Evolutionary conservation across 768 basidiomycete species (phyloP), one percentile per base, ranked within the genome.

Genomic region (Lepiota brunneoincarnata): DNA sequence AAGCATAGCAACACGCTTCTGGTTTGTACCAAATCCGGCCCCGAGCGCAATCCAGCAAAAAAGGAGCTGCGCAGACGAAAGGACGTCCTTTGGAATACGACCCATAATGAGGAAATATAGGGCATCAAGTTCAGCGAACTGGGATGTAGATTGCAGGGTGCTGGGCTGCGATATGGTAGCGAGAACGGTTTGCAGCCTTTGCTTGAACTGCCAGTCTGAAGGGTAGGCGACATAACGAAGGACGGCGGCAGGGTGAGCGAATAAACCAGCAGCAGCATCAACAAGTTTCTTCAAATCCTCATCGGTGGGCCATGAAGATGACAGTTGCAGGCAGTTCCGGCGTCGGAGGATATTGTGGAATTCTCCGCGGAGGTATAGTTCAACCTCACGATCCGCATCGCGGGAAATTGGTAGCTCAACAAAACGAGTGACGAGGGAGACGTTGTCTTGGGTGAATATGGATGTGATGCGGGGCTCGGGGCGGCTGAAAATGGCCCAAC

Each of bases 231-330:
- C 58, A 38, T 63, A 68, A 41, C 63, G 63, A 45, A 64, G 49
- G 5, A 67, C 62, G 1, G 67, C 65, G 20, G 66, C 35, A 1
- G 67, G 59, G 42, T 65, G 65, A 9, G 67, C 63, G 42, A 69
- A 69, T 9, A 67, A 57, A 1, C 66, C 62, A 0, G 56, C 57
- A 0, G 67, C 58, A 23, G 61, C 61, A 6, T 55, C 24, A 4
- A 69, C 63, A 14, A 61, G 44, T 15, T 14, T 49, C 4, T 51
- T 10, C 3, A 63, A 39, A 58, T 46, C 51, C 4, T 12, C 12
- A 6, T 49, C 43, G 4, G 53, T 28, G 2, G 62, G 62, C 61
- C 61, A 61, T 5, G 48, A 6, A 3, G 7, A 20, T 6, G 36
- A 11, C 21, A 18, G n/a, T 10, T 37, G 6, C 15, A 42, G 26